Conservation (phyloP, 371 early-diverging fungal genomes). For the Smittium culicis region DNA sequence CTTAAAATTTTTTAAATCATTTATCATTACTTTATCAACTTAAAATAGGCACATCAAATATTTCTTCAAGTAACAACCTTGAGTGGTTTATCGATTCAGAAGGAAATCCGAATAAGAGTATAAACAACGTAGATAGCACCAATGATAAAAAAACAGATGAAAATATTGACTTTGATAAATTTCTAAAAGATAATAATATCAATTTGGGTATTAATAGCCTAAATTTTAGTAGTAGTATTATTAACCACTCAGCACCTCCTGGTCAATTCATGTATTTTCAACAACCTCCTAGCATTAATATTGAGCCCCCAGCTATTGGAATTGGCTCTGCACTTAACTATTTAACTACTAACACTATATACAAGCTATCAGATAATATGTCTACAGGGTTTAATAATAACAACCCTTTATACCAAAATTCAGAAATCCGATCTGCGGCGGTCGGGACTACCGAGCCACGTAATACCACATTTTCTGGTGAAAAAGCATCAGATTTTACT, state of each 20-base stretch:
- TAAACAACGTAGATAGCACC: neutral
- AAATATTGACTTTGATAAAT: neutral
- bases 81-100: neutral
- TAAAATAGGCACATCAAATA: no score
- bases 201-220: neutral
- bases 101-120: neutral
- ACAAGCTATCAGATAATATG: neutral
- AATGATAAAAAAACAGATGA: neutral
- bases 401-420: no score
- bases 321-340: neutral
- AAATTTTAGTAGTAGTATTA: neutral
- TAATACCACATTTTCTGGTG: neutral
- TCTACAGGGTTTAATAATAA: no score
- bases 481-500: neutral
- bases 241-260: conserved; percentile 11
- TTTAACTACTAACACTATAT: neutral
- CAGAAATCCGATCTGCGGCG: neutral
- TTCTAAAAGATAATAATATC: conserved; percentile 1
- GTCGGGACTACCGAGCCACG: neutral
- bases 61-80: no score
- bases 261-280: conserved; percentile 7
- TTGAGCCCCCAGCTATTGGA: neutral
- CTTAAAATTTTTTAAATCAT: no score
- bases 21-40: no score
- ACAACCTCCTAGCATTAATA: neutral